These are phyloP conservation scores for Mortierella sp. DNA, from an alignment of 371 early-diverging fungal species.

Conservation along the genomic window DNA sequence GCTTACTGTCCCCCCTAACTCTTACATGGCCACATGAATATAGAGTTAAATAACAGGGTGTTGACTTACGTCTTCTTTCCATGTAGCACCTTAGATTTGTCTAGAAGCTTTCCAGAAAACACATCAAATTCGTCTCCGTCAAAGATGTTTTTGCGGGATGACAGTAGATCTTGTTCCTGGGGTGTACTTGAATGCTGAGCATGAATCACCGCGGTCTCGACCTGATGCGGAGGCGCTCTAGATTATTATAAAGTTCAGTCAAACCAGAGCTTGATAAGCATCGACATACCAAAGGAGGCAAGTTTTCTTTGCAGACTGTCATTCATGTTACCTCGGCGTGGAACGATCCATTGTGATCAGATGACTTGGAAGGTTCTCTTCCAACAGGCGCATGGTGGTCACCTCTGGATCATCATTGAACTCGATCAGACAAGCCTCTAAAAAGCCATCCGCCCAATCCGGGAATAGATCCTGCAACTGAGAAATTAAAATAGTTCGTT, in stretches of 20 bases:
- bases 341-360: slow-evolving; percentile 74
- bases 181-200: background rate
- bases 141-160: slow-evolving; percentile 81
- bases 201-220: background rate
- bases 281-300: no score
- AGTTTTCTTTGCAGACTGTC: background rate
- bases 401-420: slow-evolving; percentile 72
- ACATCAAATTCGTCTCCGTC: slow-evolving; percentile 95
- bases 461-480: slow-evolving; percentile 89
- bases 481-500: slow-evolving; percentile 68
- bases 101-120: slow-evolving; percentile 70
- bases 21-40: no score
- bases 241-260: background rate
- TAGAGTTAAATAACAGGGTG: no score
- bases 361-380: slow-evolving; percentile 73
- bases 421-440: slow-evolving; percentile 81
- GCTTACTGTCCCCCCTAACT: background rate
- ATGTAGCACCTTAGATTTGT: slow-evolving; percentile 69
- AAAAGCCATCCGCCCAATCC: slow-evolving; percentile 87
- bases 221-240: slow-evolving; percentile 22
- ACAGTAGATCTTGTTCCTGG: slow-evolving; percentile 57
- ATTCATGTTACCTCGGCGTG: slow-evolving; percentile 55
- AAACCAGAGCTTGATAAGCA: background rate
- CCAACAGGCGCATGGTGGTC: slow-evolving; percentile 82
- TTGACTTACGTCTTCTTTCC: slow-evolving; percentile 75